Conservation (phyloP, 345 rosid genomes). For the Dovyalis caffra region DNA sequence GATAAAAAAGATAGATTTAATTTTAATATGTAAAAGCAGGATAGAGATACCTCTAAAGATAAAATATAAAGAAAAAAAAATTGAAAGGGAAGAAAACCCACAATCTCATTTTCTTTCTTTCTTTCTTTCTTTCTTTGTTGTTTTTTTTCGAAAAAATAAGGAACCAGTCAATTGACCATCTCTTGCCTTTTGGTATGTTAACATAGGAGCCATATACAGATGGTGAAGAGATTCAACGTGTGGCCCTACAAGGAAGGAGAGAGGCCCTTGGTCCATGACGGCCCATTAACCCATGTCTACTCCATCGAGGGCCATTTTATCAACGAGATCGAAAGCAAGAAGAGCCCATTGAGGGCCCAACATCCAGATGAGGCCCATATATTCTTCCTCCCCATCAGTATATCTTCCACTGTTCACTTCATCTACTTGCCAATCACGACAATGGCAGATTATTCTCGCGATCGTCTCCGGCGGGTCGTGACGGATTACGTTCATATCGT, state of each 20-base stretch:
- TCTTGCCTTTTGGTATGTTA: background rate
- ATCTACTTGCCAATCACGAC: constrained; percentile 32
- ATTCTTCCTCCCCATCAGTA: constrained; percentile 49
- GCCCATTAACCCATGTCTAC: constrained; percentile 24
- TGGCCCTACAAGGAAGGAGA: constrained; percentile 61
- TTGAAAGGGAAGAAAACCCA: too few species aligned
- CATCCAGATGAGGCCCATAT: constrained; percentile 43
- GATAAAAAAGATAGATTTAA: too few species aligned
- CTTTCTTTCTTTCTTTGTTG: too few species aligned
- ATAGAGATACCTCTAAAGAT: too few species aligned
- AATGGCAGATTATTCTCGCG: constrained; percentile 17
- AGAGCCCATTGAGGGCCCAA: constrained; percentile 37
- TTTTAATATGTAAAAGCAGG: too few species aligned
- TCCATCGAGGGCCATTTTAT: constrained; percentile 56
- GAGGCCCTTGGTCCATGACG: constrained; percentile 37
- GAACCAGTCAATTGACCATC: background rate
- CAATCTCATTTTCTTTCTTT: too few species aligned
- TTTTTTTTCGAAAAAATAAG: too few species aligned
- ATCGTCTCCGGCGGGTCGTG: constrained; percentile 11
- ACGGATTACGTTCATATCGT: constrained; percentile 40
- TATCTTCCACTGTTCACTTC: constrained; percentile 23
- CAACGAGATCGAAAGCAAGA: constrained; percentile 34
- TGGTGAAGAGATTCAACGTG: constrained; percentile 51
- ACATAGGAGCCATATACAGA: constrained; percentile 46
- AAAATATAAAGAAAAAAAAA: background rate